Evolutionary conservation across 2,329 filamentous ascomycete species (phyloP), one percentile per base, ranked within the genome.

Genomic region (Aspergillus aculeatinus): DNA sequence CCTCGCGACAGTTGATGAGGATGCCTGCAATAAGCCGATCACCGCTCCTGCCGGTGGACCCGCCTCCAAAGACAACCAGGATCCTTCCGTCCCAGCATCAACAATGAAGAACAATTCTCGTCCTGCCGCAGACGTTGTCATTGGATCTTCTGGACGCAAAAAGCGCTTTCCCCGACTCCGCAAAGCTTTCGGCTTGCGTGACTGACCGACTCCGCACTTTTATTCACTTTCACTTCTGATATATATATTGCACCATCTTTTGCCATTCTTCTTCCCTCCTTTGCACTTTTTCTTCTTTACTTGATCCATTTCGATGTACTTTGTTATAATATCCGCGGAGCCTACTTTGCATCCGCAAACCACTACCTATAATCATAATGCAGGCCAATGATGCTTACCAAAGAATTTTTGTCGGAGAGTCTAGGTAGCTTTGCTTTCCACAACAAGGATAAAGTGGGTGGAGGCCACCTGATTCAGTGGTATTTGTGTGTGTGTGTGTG

Each of bases 81-180:
- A 53, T 29, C 57, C 57, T 23, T 25, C 31, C 23, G 9, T 23
- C 31, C n/a, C 35, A 14, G n/a, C n/a, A n/a, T 48, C 42, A 3
- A n/a, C 25, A 9, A 42, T n/a, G 29, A 48, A 23, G 16, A 49
- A 49, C 29, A 57, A 27, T 14, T 21, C 33, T 35, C 27, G 33
- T 16, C 33, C 55, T 3, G 70, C 66, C 21, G 64, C 67, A n/a
- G 68, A 76, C 35, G 66, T 76, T 19, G 70, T 72, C n/a, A 70
- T 75, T 35, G 69, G 72, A 48, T 67, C 69, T 5, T 69, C 69
- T 21, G 77, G 74, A 39, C 79, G 77, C 60, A 81, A 80, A 70
- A 81, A 79, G 65, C 76, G 76, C 59, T 80, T 81, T 55, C 75
- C 75, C 9, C 68, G 76, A 59, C 68, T 81, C 55, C 74, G 78